phyloP scores from a whole-genome alignment of 202 grass and related monocot species.

The Bolboschoenoplectus hybrid region DNA sequence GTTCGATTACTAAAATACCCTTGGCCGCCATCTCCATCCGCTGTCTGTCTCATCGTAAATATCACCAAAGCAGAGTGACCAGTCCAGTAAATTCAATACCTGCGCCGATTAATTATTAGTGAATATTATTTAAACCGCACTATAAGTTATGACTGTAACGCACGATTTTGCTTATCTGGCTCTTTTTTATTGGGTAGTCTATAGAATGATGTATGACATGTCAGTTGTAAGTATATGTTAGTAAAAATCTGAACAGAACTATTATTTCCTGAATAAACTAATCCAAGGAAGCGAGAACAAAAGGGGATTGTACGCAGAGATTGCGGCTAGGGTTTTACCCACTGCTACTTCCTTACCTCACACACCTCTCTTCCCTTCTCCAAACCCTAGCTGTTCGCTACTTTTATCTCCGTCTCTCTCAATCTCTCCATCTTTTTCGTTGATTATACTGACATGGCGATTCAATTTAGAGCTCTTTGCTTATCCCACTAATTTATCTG shows the following conservation, averaged over 20 bases:
- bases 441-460: slow-evolving; percentile 50
- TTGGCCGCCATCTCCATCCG: neutral
- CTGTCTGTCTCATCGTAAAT: slow-evolving; percentile 15
- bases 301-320: slow-evolving; percentile 28
- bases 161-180: neutral
- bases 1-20: slow-evolving; percentile 7
- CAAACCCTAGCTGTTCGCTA: slow-evolving; percentile 43
- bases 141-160: neutral
- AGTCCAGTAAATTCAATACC: slow-evolving; percentile 1
- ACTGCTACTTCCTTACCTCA: slow-evolving; percentile 20
- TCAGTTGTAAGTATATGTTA: neutral
- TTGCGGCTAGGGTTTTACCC: slow-evolving; percentile 41
- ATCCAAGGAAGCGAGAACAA: slow-evolving; percentile 28
- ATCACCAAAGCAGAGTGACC: neutral
- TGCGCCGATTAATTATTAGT: neutral
- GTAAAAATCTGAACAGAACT: neutral
- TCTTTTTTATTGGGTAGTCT: neutral
- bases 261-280: slow-evolving; percentile 30
- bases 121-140: neutral
- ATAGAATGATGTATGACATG: neutral
- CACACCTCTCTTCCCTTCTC: neutral
- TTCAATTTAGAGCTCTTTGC: slow-evolving; percentile 22
- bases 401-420: neutral
- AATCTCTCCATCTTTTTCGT: neutral
- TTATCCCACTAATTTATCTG: slow-evolving; percentile 38